Base-by-base conservation (phyloP, 179 eudicot genomes). In the Pouteria campechiana region DNA sequence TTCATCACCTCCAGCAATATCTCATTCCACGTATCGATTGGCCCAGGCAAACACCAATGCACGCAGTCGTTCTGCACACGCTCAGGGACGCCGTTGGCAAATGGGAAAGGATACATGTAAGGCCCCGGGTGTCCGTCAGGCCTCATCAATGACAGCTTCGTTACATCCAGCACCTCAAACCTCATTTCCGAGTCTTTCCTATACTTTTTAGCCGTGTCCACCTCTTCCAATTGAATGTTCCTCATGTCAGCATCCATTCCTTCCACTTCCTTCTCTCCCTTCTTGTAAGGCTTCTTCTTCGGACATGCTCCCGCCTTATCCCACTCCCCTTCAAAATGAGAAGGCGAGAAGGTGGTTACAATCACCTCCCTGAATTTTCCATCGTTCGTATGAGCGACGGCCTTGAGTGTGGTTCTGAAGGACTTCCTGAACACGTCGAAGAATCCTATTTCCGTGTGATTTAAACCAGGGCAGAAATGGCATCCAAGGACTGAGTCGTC, bases 11-110 rank as follows among this genome's bases (percentile, higher is more conserved):
- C 93, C 0, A 89, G 49, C 76, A 89, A 54, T 8, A 89, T 85
- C 76, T 81, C 89, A 38, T 89, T 89, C 97, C 97, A 89, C 2
- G 86, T 61, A 64, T 89, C 97, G 12, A 85, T 70, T 2, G 95
- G 77, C n/a, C 97, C 97, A 0, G 97, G 97, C 36, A 89, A 55
- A 55, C 97, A 89, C 95, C 95, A 89, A 66, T 89, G 97, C 28
- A 85, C 85, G 35, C 97, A 89, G 25, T 89, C 97, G 40, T 89
- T 85, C 40, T 76, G 95, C 22, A 89, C 81, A 0, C 67, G 61
- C 8, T 85, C 89, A 3, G 42, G 22, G 24, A 81, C 45, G 32
- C 97, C 97, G 54, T 85, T 68, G 0, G 81, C 76, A 54, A 89
- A 89, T 9, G 97, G 97, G 57, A 54, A 55, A 6, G 83, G 69